These are phyloP conservation scores for Orbilia oligospora DNA, from an alignment of 2,329 filamentous ascomycete genomes.

Conservation along the genomic window DNA sequence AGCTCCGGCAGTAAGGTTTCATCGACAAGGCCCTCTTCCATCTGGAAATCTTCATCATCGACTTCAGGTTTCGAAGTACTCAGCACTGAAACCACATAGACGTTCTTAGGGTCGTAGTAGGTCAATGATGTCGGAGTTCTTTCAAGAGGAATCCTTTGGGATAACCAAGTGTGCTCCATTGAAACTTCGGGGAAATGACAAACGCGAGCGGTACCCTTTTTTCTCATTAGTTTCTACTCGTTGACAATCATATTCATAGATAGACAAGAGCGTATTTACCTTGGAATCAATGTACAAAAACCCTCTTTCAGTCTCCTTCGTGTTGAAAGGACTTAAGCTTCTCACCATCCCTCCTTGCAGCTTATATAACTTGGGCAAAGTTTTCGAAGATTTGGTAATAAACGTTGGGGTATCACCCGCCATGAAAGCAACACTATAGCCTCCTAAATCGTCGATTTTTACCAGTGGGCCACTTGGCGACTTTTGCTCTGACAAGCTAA, in stretches of 20 bases:
- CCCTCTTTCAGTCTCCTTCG: slow-evolving; percentile 81
- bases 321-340: slow-evolving; percentile 82
- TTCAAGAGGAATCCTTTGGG: slow-evolving; percentile 79
- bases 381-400: slow-evolving; percentile 84
- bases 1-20: slow-evolving; percentile 76
- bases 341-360: slow-evolving; percentile 78
- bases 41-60: slow-evolving; percentile 57
- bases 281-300: slow-evolving; percentile 83
- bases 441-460: slow-evolving; percentile 76
- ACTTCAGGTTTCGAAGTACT: slow-evolving; percentile 49
- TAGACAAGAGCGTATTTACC: slow-evolving; percentile 66
- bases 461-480: slow-evolving; percentile 72
- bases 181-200: slow-evolving; percentile 80
- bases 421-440: slow-evolving; percentile 86
- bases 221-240: slow-evolving; percentile 49
- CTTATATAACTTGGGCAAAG: slow-evolving; percentile 80
- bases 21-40: slow-evolving; percentile 65
- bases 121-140: slow-evolving; percentile 80
- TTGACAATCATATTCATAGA: not conserved
- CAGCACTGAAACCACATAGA: slow-evolving; percentile 79
- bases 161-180: slow-evolving; percentile 82
- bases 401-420: slow-evolving; percentile 85
- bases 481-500: slow-evolving; percentile 65
- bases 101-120: slow-evolving; percentile 81
- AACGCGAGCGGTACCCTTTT: slow-evolving; percentile 78